phyloP scores from a whole-genome alignment of 208 protist genomes.

The Crithidia brevicula region DNA sequence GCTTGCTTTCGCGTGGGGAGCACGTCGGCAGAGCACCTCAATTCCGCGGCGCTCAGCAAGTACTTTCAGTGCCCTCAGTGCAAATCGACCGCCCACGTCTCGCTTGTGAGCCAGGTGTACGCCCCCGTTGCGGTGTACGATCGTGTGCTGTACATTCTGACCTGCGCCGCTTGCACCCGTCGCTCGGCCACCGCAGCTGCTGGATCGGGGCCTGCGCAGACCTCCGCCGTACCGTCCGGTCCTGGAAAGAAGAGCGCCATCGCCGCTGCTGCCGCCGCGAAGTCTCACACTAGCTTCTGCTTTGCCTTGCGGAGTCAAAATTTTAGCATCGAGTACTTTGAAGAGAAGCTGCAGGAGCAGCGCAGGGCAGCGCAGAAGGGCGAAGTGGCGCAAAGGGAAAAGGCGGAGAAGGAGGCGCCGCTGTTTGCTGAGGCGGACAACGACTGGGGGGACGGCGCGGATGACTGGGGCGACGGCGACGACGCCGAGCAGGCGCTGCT shows the following conservation, averaged over 20 bases:
- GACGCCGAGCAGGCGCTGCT: not conserved
- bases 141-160: slow-evolving; percentile 83
- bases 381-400: slow-evolving; percentile 8
- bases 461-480: slow-evolving; percentile 4
- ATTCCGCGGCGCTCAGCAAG: slow-evolving; percentile 16
- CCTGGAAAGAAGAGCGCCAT: slow-evolving; percentile 32
- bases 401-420: slow-evolving; percentile 20
- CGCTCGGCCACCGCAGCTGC: not conserved
- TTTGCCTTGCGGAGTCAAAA: slow-evolving; percentile 84
- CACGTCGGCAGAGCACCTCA: slow-evolving; percentile 10
- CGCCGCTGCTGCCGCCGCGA: slow-evolving; percentile 16
- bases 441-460: slow-evolving; percentile 45
- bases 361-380: slow-evolving; percentile 16
- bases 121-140: slow-evolving; percentile 81
- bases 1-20: slow-evolving; percentile 53
- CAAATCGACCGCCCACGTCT: slow-evolving; percentile 48
- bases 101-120: slow-evolving; percentile 79
- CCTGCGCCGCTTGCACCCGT: slow-evolving; percentile 56
- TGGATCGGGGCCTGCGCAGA: not conserved
- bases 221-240: not conserved
- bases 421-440: slow-evolving; percentile 62
- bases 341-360: slow-evolving; percentile 24
- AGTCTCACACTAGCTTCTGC: slow-evolving; percentile 56
- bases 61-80: slow-evolving; percentile 85
- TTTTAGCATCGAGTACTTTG: slow-evolving; percentile 71